Base-by-base conservation (phyloP, 495 filamentous ascomycete genomes). In the Staphylotrichum tortipilum region DNA sequence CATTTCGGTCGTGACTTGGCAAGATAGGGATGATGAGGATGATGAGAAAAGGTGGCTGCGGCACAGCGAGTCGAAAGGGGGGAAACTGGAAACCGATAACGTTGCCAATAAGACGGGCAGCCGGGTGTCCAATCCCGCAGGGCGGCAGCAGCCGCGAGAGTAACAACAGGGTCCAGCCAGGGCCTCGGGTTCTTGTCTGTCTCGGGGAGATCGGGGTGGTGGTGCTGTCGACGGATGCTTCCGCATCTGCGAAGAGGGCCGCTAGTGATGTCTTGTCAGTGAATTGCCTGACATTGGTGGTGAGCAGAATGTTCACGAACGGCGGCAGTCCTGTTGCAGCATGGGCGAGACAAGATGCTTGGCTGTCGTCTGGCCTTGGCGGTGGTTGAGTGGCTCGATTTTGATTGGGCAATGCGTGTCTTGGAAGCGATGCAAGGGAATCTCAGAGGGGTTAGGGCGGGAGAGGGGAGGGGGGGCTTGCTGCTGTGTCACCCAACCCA, bases 51-150 rank as follows among this genome's bases (percentile, higher is more conserved):
- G n/a, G n/a, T n/a, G n/a, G n/a, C 33, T 14, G 33, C 44, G 33
- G 44, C 44, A 37, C 44, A 28, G 34, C 19, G 2, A 4, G 22
- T 36, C 9, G 18, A 33, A 44, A 14, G 15, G 24, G 22, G 4
- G 6, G 4, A 23, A 19, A 1, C 28, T 33, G 9, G 9, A 3
- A 24, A 18, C 1, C 9, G 26, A 43, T 34, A 34, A 34, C 10
- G 24, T 36, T 15, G 30, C 31, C 19, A 46, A 36, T 35, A 35
- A 47, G 33, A 47, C 44, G 22, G 33, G 3, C n/a, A n/a, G n/a
- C 7, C 29, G 34, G 37, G 44, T 33, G 33, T 38, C 44, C 44
- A 29, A 28, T 37, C 18, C 33, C 44, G 33, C 34, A 47, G 44
- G n/a, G 12, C 1, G 22, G 21, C 2, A 12, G 22, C 10, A 19